A percentile compares a stretch with the other conserved stretches of the same genome.
Evolutionary conservation across 352 stramenopile species (phyloP).

Genomic region (Phytophthora cajani): DNA sequence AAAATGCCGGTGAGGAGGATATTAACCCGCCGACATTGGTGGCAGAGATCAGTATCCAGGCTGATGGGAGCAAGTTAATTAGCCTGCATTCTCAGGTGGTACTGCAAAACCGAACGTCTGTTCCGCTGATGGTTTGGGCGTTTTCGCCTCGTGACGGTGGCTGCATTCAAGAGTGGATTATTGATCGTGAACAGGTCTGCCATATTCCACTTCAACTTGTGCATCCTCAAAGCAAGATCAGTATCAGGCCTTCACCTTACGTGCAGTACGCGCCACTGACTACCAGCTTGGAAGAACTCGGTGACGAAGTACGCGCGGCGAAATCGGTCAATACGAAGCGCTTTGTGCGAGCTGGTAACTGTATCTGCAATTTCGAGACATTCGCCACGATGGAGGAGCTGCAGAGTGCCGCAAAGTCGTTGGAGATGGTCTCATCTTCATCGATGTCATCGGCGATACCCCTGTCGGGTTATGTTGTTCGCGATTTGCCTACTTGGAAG

Average conservation of each 20-base stretch:
- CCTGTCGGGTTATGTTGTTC: slow-evolving; percentile 82
- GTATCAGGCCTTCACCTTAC: slow-evolving; percentile 82
- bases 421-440: slow-evolving; percentile 39
- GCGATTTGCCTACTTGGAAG: slow-evolving; percentile 86
- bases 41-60: slow-evolving; percentile 88
- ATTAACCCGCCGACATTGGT: slow-evolving; percentile 76
- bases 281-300: slow-evolving; percentile 82
- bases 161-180: slow-evolving; percentile 80
- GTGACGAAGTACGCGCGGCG: slow-evolving; percentile 69
- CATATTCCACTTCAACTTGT: slow-evolving; percentile 87
- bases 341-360: slow-evolving; percentile 82
- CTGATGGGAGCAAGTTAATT: slow-evolving; percentile 89
- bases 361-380: slow-evolving; percentile 82
- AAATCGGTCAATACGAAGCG: slow-evolving; percentile 83
- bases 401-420: slow-evolving; percentile 52
- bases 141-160: slow-evolving; percentile 86
- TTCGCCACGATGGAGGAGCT: slow-evolving; percentile 79
- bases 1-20: slow-evolving; percentile 59
- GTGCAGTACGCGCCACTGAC: slow-evolving; percentile 86
- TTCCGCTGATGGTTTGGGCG: slow-evolving; percentile 89
- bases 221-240: slow-evolving; percentile 89
- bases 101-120: slow-evolving; percentile 85
- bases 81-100: slow-evolving; percentile 89
- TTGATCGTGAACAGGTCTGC: slow-evolving; percentile 84
- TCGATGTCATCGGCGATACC: slow-evolving; percentile 51